These are phyloP conservation scores for Didymella arachidicola DNA, from an alignment of 2,329 filamentous ascomycete genomes.

Conservation along the genomic window DNA sequence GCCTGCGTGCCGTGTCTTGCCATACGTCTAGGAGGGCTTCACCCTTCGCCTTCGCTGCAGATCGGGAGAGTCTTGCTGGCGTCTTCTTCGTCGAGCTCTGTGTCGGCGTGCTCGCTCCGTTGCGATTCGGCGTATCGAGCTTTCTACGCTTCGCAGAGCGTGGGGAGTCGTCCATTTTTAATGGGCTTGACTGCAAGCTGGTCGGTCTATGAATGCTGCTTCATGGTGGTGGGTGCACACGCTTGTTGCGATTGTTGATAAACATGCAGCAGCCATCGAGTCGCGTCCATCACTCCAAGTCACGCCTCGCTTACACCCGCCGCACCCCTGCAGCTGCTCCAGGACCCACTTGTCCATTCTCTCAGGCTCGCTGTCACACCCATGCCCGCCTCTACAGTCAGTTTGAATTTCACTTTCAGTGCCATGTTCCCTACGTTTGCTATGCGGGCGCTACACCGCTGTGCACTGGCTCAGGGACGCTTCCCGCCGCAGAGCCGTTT, in stretches of 20 bases:
- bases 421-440: neutral
- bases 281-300: conserved; percentile 19
- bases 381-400: neutral
- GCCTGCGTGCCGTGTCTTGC: conserved; percentile 20
- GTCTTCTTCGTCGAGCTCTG: conserved; percentile 32
- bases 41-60: conserved; percentile 26
- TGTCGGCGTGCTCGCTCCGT: conserved; percentile 31
- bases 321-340: conserved; percentile 20
- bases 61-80: conserved; percentile 32
- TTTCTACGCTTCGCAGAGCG: conserved; percentile 49
- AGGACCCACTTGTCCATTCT: conserved; percentile 8
- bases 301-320: conserved; percentile 20
- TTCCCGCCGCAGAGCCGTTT: neutral
- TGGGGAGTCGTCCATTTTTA: conserved; percentile 45
- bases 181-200: neutral
- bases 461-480: neutral
- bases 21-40: conserved; percentile 13
- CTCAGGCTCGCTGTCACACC: neutral
- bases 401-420: neutral
- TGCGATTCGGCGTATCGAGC: conserved; percentile 40
- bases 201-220: conserved; percentile 1
- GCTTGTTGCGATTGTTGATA: conserved; percentile 10
- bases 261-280: conserved; percentile 12
- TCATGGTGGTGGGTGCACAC: conserved; percentile 13
- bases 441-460: neutral